These are phyloP conservation scores for Phytophthora pluvialis DNA, from an alignment of 352 stramenopile species.

Conservation along the genomic window DNA sequence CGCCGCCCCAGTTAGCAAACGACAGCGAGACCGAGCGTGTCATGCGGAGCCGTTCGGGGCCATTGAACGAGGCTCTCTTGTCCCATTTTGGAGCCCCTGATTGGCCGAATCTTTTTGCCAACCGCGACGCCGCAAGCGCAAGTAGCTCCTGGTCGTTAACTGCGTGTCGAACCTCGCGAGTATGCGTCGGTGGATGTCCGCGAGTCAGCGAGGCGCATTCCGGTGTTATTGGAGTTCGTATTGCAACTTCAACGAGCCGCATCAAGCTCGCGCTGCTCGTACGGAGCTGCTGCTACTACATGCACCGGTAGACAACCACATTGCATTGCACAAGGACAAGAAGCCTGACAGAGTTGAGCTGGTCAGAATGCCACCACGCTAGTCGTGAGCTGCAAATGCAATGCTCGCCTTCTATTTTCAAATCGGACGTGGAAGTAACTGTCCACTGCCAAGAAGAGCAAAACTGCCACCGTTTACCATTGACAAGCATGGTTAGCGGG, in stretches of 20 bases:
- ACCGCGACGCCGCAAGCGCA: conserved; percentile 16
- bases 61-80: conserved; percentile 18
- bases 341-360: too few species aligned
- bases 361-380: too few species aligned
- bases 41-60: conserved; percentile 2
- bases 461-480: not conserved
- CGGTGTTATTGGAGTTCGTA: conserved; percentile 2
- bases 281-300: too few species aligned
- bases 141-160: not conserved
- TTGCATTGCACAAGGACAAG: too few species aligned
- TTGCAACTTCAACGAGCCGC: not conserved
- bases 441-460: not conserved
- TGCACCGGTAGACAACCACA: too few species aligned
- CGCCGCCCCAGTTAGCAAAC: conserved; percentile 11
- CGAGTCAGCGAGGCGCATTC: too few species aligned
- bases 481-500: conserved; percentile 14
- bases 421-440: conserved; percentile 6
- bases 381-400: not conserved
- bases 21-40: conserved; percentile 1
- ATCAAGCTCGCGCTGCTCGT: too few species aligned
- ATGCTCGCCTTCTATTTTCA: conserved; percentile 18
- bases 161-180: not conserved
- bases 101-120: conserved; percentile 14
- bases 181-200: too few species aligned
- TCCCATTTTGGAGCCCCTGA: conserved; percentile 8